Evolutionary conservation across 768 basidiomycete genomes (phyloP).

Genomic region (Suillus fuscotomentosus): DNA sequence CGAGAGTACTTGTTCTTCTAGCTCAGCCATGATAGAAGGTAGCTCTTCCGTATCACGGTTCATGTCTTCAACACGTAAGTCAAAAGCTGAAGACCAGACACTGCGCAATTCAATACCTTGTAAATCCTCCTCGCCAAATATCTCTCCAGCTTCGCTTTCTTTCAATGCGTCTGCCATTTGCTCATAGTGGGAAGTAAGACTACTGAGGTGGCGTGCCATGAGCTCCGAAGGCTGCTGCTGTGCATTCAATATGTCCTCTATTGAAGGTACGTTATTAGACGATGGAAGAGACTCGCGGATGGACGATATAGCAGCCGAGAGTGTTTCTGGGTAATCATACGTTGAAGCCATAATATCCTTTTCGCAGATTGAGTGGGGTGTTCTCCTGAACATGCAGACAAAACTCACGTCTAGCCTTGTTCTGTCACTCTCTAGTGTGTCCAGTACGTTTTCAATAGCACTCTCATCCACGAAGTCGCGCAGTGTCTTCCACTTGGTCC

Average conservation of each 20-base stretch:
- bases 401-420: conserved; percentile 61
- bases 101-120: conserved; percentile 43
- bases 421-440: conserved; percentile 71
- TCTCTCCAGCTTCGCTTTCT: conserved; percentile 68
- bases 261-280: conserved; percentile 33
- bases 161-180: conserved; percentile 70
- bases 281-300: conserved; percentile 54
- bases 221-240: conserved; percentile 57
- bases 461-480: conserved; percentile 86
- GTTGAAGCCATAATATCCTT: conserved; percentile 65
- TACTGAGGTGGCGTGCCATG: conserved; percentile 78
- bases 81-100: background rate
- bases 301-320: conserved; percentile 51
- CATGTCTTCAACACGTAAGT: conserved; percentile 53
- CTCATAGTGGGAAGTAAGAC: conserved; percentile 70
- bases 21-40: conserved; percentile 68
- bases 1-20: conserved; percentile 55
- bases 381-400: background rate
- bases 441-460: conserved; percentile 73
- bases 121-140: conserved; percentile 66
- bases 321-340: conserved; percentile 65
- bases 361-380: background rate
- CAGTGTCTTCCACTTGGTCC: conserved; percentile 74
- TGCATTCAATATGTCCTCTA: conserved; percentile 39
- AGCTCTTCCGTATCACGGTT: conserved; percentile 79